These are phyloP conservation scores for Thalassiosira oceanica DNA, from an alignment of 352 stramenopile genomes.

Conservation along the genomic window DNA sequence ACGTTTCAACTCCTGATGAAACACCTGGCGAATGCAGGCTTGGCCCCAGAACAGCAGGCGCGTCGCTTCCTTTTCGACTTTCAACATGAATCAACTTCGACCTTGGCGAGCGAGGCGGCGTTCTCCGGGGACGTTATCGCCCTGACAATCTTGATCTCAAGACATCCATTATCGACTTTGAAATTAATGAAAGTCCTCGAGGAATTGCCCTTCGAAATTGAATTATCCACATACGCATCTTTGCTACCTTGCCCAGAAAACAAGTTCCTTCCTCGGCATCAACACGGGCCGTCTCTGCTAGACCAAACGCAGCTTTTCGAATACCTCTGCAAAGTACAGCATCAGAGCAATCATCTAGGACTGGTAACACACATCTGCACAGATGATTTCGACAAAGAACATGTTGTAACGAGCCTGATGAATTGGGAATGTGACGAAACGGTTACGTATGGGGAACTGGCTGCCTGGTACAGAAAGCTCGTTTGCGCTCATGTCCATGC, in stretches of 20 bases:
- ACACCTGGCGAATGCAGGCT: neutral
- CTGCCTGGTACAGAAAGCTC: constrained; percentile 36
- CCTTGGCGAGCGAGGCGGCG: constrained; percentile 24
- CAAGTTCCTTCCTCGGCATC: too few relatives aligned
- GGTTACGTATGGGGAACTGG: constrained; percentile 23
- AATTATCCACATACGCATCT: constrained; percentile 32
- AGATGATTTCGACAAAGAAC: constrained; percentile 30
- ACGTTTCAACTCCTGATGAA: constrained; percentile 33
- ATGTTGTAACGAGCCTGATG: neutral
- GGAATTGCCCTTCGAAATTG: constrained; percentile 23
- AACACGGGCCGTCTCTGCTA: too few relatives aligned
- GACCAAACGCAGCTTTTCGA: too few relatives aligned
- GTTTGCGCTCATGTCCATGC: too few relatives aligned
- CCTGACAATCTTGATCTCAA: constrained; percentile 36
- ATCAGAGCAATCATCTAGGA: too few relatives aligned
- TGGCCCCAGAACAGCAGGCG: neutral
- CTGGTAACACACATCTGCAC: constrained; percentile 34
- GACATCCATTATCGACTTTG: constrained; percentile 27
- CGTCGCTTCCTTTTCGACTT: constrained; percentile 40
- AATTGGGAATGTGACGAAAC: neutral
- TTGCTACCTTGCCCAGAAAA: constrained; percentile 44
- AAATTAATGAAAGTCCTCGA: constrained; percentile 32
- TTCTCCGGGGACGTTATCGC: constrained; percentile 29
- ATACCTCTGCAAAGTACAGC: too few relatives aligned
- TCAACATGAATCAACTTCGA: neutral